Base-by-base conservation (phyloP, 208 protist genomes). In the Leishmania major region DNA sequence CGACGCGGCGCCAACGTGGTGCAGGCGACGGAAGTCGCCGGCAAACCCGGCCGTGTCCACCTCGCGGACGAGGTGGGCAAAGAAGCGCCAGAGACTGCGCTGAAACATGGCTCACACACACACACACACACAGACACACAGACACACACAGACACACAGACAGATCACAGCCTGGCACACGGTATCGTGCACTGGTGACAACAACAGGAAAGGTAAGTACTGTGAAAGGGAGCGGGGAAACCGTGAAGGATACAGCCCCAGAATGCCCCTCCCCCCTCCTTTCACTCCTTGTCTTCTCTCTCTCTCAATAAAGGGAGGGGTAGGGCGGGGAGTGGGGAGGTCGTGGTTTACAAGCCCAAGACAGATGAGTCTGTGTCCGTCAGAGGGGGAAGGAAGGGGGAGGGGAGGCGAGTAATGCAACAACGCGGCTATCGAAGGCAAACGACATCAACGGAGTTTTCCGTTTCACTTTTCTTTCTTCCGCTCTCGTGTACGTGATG, bases 41-140 rank as follows among this genome's bases (percentile, higher is more conserved):
- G 84, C 87, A 73, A 98, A 96, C 28, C 95, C 95, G 17, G 89
- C 86, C 8, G 85, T 69, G 80, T 97, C 95, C 43, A 97, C 92
- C 72, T 93, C 82, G n/a, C 93, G 91, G 28, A 96, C 84, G 35
- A 97, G 79, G 74, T 91, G 86, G 0, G 83, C 78, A 62, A 89
- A 86, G 51, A 79, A 70, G 64, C 64, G 79, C 10, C 57, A 10
- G 28, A 51, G 77, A 3, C 51, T 79, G 1, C 80, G 64, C 31
- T 51, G 40, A 47, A 90, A 78, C 84, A 91, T 87, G 19, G 60
- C 43, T 43, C 35, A 15, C n/a, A 6, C 19, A 19, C 70, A 64
- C 53, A 67, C 53, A 66, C 35, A 62, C 60, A 53, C 10, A 71
- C 35, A 62, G 47, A 53, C 31, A 62, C 47, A 62, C 28, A 35